These are phyloP conservation scores for Saccharomycopsis sp. DNA, from an alignment of 805 yeast genomes.

Conservation along the genomic window DNA sequence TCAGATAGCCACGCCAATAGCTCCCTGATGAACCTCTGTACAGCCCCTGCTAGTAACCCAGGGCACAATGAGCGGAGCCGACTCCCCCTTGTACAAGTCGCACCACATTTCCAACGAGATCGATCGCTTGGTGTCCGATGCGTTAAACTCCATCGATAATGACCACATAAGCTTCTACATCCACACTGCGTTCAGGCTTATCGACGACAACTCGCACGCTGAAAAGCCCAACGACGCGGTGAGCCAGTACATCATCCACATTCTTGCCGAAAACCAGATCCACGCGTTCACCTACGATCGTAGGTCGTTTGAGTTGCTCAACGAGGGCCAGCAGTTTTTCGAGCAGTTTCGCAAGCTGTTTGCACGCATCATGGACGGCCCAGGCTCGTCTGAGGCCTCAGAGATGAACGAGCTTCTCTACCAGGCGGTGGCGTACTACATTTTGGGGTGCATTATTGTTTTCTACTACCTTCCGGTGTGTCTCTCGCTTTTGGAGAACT, in stretches of 20 bases:
- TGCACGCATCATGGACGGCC: constrained; percentile 6
- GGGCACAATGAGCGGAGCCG: not conserved
- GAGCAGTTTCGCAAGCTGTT: constrained; percentile 10
- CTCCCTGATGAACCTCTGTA: not conserved
- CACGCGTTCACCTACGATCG: not conserved
- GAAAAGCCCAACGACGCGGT: constrained; percentile 13
- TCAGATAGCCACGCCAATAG: too few species aligned
- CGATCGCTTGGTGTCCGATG: constrained; percentile 12
- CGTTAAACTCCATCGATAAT: constrained; percentile 14
- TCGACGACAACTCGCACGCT: not conserved
- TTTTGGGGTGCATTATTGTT: constrained; percentile 16
- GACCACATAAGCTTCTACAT: constrained; percentile 17
- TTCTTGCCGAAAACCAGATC: constrained; percentile 8
- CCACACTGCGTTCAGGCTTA: constrained; percentile 9
- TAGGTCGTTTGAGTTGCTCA: not conserved
- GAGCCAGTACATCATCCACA: constrained; percentile 13
- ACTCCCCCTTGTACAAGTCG: constrained; percentile 4
- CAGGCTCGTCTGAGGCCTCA: not conserved
- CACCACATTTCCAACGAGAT: constrained; percentile 5
- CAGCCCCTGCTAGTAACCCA: not conserved
- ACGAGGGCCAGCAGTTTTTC: constrained; percentile 9
- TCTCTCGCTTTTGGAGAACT: constrained; percentile 5
- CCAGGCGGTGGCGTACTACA: constrained; percentile 18
- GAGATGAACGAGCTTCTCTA: constrained; percentile 10
- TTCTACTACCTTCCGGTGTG: constrained; percentile 16